Conservation (phyloP, 2,329 filamentous ascomycete genomes). For the Claviceps monticola region DNA sequence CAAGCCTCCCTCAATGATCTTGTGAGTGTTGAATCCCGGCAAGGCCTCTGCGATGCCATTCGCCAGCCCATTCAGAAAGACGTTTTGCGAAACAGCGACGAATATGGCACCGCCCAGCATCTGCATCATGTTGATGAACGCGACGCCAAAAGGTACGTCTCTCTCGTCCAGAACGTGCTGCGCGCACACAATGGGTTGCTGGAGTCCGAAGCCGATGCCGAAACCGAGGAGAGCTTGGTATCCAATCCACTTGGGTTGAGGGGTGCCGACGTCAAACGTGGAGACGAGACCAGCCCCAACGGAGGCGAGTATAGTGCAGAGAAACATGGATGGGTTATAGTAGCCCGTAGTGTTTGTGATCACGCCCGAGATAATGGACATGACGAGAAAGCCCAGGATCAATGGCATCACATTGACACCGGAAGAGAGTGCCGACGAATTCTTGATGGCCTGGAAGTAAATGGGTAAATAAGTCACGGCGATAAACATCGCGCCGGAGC, state of each 20-base stretch:
- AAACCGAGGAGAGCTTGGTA: constrained; percentile 28
- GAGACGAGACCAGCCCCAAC: constrained; percentile 29
- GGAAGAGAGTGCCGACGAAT: constrained; percentile 25
- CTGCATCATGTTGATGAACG: neutral
- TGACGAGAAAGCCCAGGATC: constrained; percentile 20
- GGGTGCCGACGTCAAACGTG: constrained; percentile 22
- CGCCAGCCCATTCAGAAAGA: neutral
- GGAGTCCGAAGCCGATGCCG: constrained; percentile 24
- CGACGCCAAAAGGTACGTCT: neutral
- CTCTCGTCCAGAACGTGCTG: neutral
- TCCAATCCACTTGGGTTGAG: constrained; percentile 26
- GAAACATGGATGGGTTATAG: constrained; percentile 29
- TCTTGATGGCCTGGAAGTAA: constrained; percentile 33
- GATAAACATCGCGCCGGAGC: constrained; percentile 20
- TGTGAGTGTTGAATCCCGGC: neutral
- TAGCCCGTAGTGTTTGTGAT: constrained; percentile 19
- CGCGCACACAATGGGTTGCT: constrained; percentile 17
- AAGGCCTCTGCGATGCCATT: neutral
- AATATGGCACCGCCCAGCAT: neutral
- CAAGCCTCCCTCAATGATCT: neutral
- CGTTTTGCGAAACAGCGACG: neutral
- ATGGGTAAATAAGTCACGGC: constrained; percentile 28
- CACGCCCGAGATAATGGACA: neutral
- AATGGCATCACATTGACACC: constrained; percentile 26
- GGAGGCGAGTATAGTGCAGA: constrained; percentile 18